phyloP scores from a whole-genome alignment of 306 rosid genomes.

The Sicyos baderoa region DNA sequence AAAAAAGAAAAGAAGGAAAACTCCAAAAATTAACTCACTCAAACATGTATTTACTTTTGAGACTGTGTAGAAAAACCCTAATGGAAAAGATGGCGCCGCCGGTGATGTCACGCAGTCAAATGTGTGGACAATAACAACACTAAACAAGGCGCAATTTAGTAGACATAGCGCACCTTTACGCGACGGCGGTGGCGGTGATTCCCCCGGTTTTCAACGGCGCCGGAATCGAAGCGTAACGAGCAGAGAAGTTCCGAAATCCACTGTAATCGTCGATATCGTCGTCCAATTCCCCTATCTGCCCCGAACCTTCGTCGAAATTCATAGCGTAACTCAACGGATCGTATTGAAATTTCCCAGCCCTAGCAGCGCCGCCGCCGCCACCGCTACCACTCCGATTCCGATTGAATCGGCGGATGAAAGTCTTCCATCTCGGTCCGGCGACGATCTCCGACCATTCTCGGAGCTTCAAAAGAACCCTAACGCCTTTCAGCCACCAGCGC shows the following conservation, averaged over 20 bases:
- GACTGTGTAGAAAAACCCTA: background rate
- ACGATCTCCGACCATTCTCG: slow-evolving; percentile 91
- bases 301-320: slow-evolving; percentile 72
- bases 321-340: slow-evolving; percentile 77
- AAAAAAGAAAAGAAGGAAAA: background rate
- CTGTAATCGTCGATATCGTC: slow-evolving; percentile 31
- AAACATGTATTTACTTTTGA: slow-evolving; percentile 14
- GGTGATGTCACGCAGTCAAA: slow-evolving; percentile 23
- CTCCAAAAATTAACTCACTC: background rate
- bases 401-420: slow-evolving; percentile 69
- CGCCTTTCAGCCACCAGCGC: slow-evolving; percentile 63
- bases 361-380: slow-evolving; percentile 24
- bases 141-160: slow-evolving; percentile 18
- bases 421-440: slow-evolving; percentile 95
- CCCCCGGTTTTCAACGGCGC: slow-evolving; percentile 21
- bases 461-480: slow-evolving; percentile 50
- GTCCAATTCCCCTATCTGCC: slow-evolving; percentile 30
- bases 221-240: slow-evolving; percentile 51
- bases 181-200: slow-evolving; percentile 20
- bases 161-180: slow-evolving; percentile 24
- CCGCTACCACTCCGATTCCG: slow-evolving; percentile 29
- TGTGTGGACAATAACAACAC: slow-evolving; percentile 26
- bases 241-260: slow-evolving; percentile 53
- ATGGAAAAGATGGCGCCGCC: slow-evolving; percentile 23
- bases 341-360: slow-evolving; percentile 62